phyloP scores from a whole-genome alignment of 768 basidiomycete genomes.

The Xerocomus potaroensis region DNA sequence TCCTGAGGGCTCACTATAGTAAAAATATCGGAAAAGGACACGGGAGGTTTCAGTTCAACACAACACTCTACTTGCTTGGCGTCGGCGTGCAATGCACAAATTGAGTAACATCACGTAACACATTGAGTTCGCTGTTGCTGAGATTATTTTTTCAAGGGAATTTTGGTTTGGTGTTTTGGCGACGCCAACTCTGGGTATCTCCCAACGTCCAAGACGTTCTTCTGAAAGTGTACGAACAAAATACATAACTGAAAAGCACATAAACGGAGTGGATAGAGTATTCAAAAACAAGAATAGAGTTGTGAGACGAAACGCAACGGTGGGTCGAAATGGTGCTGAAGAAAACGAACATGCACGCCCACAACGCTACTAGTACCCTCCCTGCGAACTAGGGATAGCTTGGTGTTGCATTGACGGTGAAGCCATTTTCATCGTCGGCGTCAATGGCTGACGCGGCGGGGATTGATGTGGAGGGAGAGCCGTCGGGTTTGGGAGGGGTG shows the following conservation, averaged over 20 bases:
- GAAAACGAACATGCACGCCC: slow-evolving; percentile 11
- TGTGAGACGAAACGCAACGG: slow-evolving; percentile 17
- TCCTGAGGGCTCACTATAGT: too few species aligned
- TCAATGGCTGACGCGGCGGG: slow-evolving; percentile 46
- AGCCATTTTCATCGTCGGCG: slow-evolving; percentile 49
- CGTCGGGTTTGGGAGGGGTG: slow-evolving; percentile 42
- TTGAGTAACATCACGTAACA: too few species aligned
- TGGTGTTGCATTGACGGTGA: slow-evolving; percentile 56
- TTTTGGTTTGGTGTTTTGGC: too few species aligned
- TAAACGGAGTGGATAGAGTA: slow-evolving; percentile 34
- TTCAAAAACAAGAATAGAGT: slow-evolving; percentile 29
- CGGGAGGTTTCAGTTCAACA: too few species aligned
- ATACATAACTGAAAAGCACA: slow-evolving; percentile 39
- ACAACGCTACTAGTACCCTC: slow-evolving; percentile 41
- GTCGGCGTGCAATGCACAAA: too few species aligned
- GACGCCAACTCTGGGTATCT: slow-evolving; percentile 8
- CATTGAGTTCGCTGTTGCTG: too few species aligned
- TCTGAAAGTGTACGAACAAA: slow-evolving; percentile 27
- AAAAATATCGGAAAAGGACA: too few species aligned
- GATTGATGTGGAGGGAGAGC: slow-evolving; percentile 38
- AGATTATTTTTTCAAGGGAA: too few species aligned
- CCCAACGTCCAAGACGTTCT: slow-evolving; percentile 17
- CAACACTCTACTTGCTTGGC: too few species aligned
- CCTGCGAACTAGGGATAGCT: slow-evolving; percentile 47
- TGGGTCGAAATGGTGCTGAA: slow-evolving; percentile 4